Evolutionary conservation across 2,329 filamentous ascomycete species (phyloP), one percentile per base, ranked within the genome.

Genomic region (Penicillium crustosum): DNA sequence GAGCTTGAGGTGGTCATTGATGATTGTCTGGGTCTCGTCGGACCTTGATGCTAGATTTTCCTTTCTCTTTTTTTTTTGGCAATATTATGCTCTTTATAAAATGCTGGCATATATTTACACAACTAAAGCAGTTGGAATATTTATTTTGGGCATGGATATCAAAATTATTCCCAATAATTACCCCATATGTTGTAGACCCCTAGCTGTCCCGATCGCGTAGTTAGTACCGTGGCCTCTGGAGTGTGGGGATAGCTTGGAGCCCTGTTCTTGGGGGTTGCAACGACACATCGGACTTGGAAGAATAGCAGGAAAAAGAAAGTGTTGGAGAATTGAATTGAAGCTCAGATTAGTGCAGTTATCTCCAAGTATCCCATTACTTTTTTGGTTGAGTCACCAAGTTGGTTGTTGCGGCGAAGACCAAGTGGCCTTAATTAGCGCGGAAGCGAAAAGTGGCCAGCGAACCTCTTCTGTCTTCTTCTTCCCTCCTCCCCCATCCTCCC

Each of bases 1-100:
- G 78, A 82, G 51, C 72, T 87, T 36, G 82, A 86, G 66, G 72
- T 76, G 42, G 79, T 79, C 21, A 76, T 86, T 49, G 83, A 87
- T 54, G 80, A 82, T 42, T 83, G 81, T 49, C 76, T 87, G 61
- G 79, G 81, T 58, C 73, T 85, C 50, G 81, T 85, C 56, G 75
- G 73, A 6, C 67, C 71, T 48, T 72, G 59, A 66, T 27, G 31
- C 19, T 19, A 21, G 41, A 45, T 45, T 49, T 54, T 38, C 8
- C 38, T 56, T 58, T 25, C 6, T 25, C 8, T 41, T 56, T 58
- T 25, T 25, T 25, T 25, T 25, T 27, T 39, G 41, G 25, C 4
- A 29, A 36, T 48, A 57, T 41, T 36, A 53, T 47, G 39, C 42
- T 63, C 60, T 57, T 43, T 58, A 60, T 48, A 58, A 44, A 58